Conservation (phyloP, 345 rosid species). For the Lepidium aucheri region DNA sequence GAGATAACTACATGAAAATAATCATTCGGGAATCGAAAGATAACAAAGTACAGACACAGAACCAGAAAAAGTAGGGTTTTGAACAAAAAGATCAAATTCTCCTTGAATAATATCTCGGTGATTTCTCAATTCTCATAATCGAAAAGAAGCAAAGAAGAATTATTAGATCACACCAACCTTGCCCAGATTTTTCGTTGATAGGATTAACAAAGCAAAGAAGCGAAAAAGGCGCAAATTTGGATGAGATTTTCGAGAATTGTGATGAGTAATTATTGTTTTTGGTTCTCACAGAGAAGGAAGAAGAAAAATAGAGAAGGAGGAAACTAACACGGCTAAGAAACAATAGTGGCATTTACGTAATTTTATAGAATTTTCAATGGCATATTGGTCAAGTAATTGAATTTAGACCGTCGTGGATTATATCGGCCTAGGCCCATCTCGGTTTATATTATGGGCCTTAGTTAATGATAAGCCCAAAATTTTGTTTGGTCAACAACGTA, state of each 20-base stretch:
- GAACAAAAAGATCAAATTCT: not conserved
- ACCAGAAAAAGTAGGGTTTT: not conserved
- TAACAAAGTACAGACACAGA: not conserved
- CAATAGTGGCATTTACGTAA: not conserved
- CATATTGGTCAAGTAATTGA: not conserved
- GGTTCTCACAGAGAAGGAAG: too few species aligned
- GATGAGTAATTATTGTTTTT: not conserved
- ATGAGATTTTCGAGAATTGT: conserved; percentile 9
- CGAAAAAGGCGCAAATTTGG: not conserved
- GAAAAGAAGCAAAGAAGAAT: not conserved
- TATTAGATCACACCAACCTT: conserved; percentile 8
- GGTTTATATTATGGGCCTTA: too few species aligned
- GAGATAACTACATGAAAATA: not conserved
- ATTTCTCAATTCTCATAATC: not conserved
- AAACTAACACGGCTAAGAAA: conserved; percentile 22
- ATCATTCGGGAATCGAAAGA: not conserved
- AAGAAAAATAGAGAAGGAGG: not conserved
- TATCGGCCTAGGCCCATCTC: not conserved
- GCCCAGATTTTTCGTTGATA: not conserved
- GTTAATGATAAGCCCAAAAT: too few species aligned
- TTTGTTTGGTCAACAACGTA: too few species aligned
- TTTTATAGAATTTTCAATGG: not conserved
- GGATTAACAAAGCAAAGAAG: not conserved
- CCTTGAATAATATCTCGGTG: not conserved
- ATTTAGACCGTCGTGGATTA: not conserved